Conservation (phyloP, 2,329 filamentous ascomycete genomes). For the Curvularia sp. region DNA sequence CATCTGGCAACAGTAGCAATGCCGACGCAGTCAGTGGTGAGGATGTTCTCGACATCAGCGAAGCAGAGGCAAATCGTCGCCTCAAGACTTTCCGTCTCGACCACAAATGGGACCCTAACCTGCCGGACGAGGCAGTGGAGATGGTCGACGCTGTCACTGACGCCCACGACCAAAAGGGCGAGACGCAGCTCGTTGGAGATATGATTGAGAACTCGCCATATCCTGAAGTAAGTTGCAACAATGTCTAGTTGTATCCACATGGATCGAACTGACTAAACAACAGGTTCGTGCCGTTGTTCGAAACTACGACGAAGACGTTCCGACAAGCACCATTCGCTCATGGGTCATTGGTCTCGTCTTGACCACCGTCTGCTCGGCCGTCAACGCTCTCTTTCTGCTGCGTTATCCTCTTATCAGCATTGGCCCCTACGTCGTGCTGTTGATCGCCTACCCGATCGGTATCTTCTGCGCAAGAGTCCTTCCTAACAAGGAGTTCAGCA, state of each 20-base stretch:
- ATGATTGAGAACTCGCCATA: background rate
- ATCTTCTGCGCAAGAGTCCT: background rate
- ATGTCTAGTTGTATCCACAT: background rate
- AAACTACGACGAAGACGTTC: slow-evolving; percentile 1
- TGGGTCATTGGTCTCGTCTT: background rate
- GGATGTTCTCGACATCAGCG: background rate
- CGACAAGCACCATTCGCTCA: background rate
- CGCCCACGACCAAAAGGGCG: background rate
- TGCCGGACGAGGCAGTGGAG: background rate
- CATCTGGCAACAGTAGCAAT: background rate
- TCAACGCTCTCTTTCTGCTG: background rate
- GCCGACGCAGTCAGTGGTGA: too few species aligned
- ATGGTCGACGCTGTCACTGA: background rate
- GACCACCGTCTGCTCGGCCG: background rate
- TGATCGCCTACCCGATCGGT: background rate
- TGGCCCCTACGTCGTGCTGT: background rate
- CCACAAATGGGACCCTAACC: background rate
- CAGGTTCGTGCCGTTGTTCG: background rate
- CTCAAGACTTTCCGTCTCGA: background rate
- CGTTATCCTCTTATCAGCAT: background rate
- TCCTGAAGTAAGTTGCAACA: background rate
- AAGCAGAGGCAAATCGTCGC: background rate
- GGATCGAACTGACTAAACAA: background rate
- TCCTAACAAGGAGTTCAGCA: background rate
- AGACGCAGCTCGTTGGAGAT: background rate